These are phyloP conservation scores for Drosera spatulata DNA, from an alignment of 179 eudicot genomes.

Conservation along the genomic window DNA sequence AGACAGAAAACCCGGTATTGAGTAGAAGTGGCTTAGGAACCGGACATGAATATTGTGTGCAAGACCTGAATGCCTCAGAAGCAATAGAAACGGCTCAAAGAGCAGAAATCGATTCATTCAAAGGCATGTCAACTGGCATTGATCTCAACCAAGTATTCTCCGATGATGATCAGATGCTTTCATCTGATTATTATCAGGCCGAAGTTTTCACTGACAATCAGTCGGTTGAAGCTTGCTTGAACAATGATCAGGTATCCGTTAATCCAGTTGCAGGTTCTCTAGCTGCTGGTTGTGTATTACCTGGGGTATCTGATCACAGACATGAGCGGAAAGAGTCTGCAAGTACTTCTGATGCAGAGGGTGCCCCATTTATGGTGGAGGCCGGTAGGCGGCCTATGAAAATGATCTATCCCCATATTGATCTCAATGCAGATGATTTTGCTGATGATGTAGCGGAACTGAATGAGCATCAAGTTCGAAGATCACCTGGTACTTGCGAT, in stretches of 20 bases:
- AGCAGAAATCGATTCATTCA: constrained; percentile 21
- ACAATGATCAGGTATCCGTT: constrained; percentile 8
- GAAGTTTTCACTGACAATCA: constrained; percentile 18
- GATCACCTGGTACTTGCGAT: constrained; percentile 25
- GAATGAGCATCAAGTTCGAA: constrained; percentile 14
- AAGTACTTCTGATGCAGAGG: no score
- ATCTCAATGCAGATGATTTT: no score
- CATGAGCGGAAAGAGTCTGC: no score
- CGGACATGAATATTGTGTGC: constrained; percentile 19
- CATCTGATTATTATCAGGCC: constrained; percentile 62
- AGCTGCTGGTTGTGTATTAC: no score
- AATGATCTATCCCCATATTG: no score
- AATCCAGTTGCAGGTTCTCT: no score
- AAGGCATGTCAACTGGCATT: constrained; percentile 24
- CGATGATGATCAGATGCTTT: constrained; percentile 45
- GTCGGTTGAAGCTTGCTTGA: constrained; percentile 13
- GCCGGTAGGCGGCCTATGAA: no score
- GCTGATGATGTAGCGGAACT: background rate
- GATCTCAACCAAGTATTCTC: constrained; percentile 72
- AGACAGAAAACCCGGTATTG: constrained; percentile 10
- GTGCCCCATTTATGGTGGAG: no score
- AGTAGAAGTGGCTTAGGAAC: constrained; percentile 19
- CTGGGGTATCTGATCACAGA: no score
- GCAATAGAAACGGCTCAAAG: constrained; percentile 34
- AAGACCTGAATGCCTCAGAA: constrained; percentile 35